phyloP scores from a whole-genome alignment of 768 basidiomycete species.

The Lentinula lateritia region DNA sequence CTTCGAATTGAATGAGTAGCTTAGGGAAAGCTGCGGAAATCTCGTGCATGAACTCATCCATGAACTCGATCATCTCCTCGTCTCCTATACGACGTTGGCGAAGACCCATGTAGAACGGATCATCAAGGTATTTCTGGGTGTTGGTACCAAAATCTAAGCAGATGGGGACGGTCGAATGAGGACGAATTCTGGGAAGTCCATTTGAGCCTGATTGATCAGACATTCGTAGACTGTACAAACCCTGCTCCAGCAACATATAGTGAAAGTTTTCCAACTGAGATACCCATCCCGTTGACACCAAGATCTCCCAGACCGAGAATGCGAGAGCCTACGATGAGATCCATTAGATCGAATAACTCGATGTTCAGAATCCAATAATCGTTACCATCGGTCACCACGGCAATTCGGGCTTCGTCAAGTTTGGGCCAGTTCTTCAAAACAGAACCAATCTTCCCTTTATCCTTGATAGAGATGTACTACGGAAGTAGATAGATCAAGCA shows the following conservation, averaged over 20 bases:
- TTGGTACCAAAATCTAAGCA: conserved; percentile 89
- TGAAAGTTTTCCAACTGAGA: conserved; percentile 89
- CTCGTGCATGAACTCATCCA: conserved; percentile 91
- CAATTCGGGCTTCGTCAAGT: conserved; percentile 74
- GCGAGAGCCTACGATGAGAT: conserved; percentile 53
- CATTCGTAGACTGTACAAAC: conserved; percentile 30
- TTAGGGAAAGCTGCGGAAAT: conserved; percentile 73
- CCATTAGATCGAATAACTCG: background rate
- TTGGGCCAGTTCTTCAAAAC: conserved; percentile 72
- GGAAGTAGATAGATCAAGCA: conserved; percentile 12
- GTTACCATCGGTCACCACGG: conserved; percentile 87
- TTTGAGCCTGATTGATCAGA: background rate
- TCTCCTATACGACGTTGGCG: conserved; percentile 61
- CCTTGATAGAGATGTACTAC: conserved; percentile 73
- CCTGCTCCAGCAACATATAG: conserved; percentile 89
- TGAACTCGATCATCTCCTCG: conserved; percentile 69
- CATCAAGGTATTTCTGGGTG: conserved; percentile 70
- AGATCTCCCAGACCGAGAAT: conserved; percentile 43
- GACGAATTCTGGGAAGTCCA: conserved; percentile 52
- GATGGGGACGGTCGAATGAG: conserved; percentile 75
- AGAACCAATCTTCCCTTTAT: conserved; percentile 73
- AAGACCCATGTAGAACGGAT: conserved; percentile 87
- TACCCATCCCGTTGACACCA: conserved; percentile 55
- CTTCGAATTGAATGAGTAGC: conserved; percentile 83
- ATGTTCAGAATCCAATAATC: background rate